Base-by-base conservation (phyloP, 306 rosid species). In the Glycine latifolia region DNA sequence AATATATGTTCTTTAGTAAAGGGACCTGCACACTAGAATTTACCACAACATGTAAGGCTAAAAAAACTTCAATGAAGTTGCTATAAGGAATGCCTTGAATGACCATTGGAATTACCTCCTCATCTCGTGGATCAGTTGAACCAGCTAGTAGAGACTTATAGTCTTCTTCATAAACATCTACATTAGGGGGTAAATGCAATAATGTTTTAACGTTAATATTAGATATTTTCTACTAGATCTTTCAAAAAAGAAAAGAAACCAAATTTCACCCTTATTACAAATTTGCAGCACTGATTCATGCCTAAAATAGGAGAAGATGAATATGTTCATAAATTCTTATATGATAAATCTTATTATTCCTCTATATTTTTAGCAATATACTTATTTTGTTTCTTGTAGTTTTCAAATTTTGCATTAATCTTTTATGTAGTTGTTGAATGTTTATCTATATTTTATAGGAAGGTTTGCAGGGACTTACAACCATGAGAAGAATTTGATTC, bases 91-190 rank as follows among this genome's bases (percentile, higher is more conserved):
- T 67, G 65, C 48, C 5, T 10, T 49, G 26, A 17, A 79, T 49
- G 83, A 26, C 43, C 54, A 9, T 72, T 72, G 75, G 68, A 89
- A 81, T 86, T 75, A 93, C 97, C 87, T 83, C 59, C 54, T 87
- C 95, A 35, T 93, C 97, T n/a, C 73, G 87, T n/a, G 39, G 44
- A 85, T 83, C 67, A 73, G 84, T 60, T 56, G 92, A 92, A 78
- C 92, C 90, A 65, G 84, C 86, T 79, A 92, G 91, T 73, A 93
- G 79, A 41, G 90, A 67, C 60, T 82, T 91, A 78, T 91, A 92
- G 44, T 89, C 94, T 85, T 82, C 89, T 10, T 69, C 80, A 33
- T 90, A 87, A 54, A 67, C 92, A 48, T 89, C 89, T 88, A 87
- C 70, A 86, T 37, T 72, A 75, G 59, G 74, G 44, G 71, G 20